Evolutionary conservation across 768 basidiomycete genomes (phyloP).

Genomic region (Galerina sulciceps): DNA sequence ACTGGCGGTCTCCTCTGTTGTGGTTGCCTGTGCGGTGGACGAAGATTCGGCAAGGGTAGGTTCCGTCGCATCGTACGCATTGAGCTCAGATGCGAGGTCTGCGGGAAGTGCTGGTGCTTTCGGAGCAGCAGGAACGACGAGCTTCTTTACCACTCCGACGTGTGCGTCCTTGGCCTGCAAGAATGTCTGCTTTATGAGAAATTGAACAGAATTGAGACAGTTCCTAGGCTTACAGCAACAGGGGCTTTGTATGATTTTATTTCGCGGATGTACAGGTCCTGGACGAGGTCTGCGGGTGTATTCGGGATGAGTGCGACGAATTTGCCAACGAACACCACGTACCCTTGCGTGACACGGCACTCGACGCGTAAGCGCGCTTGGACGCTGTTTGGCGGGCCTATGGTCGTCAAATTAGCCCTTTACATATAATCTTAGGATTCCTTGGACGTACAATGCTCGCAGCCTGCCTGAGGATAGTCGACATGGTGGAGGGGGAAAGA

Average conservation of each 20-base stretch:
- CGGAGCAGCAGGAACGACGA: slow-evolving; percentile 75
- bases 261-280: slow-evolving; percentile 91
- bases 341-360: slow-evolving; percentile 69
- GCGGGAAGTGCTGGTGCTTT: slow-evolving; percentile 74
- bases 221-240: slow-evolving; percentile 58
- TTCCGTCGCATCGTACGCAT: slow-evolving; percentile 84
- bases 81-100: slow-evolving; percentile 87
- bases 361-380: slow-evolving; percentile 62
- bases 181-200: not conserved
- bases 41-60: slow-evolving; percentile 55
- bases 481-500: slow-evolving; percentile 63
- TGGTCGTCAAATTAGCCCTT: slow-evolving; percentile 6
- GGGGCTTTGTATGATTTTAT: slow-evolving; percentile 89
- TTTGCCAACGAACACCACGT: slow-evolving; percentile 27
- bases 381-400: slow-evolving; percentile 60
- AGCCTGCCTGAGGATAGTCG: slow-evolving; percentile 66
- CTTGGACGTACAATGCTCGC: slow-evolving; percentile 45
- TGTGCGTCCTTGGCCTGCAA: slow-evolving; percentile 87
- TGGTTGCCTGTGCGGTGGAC: slow-evolving; percentile 33
- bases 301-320: slow-evolving; percentile 35
- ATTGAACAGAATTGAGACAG: not conserved
- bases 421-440: not conserved
- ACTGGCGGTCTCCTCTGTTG: slow-evolving; percentile 45
- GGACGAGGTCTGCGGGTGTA: slow-evolving; percentile 78
- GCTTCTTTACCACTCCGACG: slow-evolving; percentile 84